Conservation (phyloP, 345 rosid genomes). For the Pseudoturritis turrita region DNA sequence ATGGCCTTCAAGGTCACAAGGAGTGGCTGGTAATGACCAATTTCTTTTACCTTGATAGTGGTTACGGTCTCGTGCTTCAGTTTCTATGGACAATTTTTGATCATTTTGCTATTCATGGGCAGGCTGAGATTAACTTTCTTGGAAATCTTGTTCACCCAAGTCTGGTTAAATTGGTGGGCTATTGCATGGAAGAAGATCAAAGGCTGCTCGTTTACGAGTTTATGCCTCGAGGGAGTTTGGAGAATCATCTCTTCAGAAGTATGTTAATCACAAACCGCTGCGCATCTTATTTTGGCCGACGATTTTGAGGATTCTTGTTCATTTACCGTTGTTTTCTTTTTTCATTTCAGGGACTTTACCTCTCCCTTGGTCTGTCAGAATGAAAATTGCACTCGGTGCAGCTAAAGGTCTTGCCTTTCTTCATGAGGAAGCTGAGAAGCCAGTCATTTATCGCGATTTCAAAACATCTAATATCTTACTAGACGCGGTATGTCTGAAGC, state of each 20-base stretch:
- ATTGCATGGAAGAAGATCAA: conserved; percentile 80
- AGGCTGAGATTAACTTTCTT: conserved; percentile 80
- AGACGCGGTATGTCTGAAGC: conserved; percentile 51
- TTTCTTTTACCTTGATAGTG: background rate
- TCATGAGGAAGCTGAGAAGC: conserved; percentile 80
- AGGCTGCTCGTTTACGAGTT: conserved; percentile 70
- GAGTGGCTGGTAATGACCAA: conserved; percentile 76
- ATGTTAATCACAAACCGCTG: conserved; percentile 24
- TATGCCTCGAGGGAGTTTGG: conserved; percentile 83
- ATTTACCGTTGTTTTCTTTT: background rate
- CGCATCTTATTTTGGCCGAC: background rate
- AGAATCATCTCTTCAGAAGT: conserved; percentile 84
- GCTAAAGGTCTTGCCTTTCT: conserved; percentile 83
- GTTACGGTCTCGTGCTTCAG: background rate
- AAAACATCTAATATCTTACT: conserved; percentile 76
- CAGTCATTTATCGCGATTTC: conserved; percentile 82
- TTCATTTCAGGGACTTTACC: conserved; percentile 62
- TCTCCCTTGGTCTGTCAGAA: conserved; percentile 82
- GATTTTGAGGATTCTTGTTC: background rate
- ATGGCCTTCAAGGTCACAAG: conserved; percentile 97
- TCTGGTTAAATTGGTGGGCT: conserved; percentile 69
- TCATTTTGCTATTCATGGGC: conserved; percentile 11
- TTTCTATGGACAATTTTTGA: conserved; percentile 2
- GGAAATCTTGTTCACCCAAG: conserved; percentile 74
- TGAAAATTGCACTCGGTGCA: conserved; percentile 80